phyloP scores from a whole-genome alignment of 2,329 filamentous ascomycete genomes.

The Westerdykella sp. region DNA sequence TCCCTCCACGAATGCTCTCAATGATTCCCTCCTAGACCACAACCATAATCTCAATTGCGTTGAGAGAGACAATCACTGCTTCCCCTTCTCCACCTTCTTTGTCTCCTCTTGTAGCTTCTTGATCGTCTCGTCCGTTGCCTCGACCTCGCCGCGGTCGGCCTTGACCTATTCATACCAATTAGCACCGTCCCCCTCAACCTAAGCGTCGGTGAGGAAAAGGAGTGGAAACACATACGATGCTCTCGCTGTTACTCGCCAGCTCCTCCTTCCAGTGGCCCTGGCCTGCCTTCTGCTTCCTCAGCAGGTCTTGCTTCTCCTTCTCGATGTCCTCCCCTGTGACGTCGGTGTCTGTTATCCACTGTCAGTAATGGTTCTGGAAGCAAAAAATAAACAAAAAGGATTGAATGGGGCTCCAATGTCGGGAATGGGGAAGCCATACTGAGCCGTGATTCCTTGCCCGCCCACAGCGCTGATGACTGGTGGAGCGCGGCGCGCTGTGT shows the following conservation, averaged over 20 bases:
- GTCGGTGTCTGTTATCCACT: slow-evolving; percentile 11
- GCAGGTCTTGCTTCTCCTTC: slow-evolving; percentile 38
- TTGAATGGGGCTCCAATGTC: neutral
- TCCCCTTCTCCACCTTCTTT: slow-evolving; percentile 28
- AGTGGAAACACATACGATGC: slow-evolving; percentile 24
- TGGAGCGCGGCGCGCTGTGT: slow-evolving; percentile 35
- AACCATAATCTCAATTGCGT: too few species aligned
- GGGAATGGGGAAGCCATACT: slow-evolving; percentile 30
- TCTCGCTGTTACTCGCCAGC: slow-evolving; percentile 41
- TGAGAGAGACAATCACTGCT: too few species aligned
- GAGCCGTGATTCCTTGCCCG: slow-evolving; percentile 42
- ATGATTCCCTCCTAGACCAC: too few species aligned
- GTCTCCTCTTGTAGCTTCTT: slow-evolving; percentile 44
- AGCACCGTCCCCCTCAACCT: neutral
- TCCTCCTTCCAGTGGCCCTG: slow-evolving; percentile 41
- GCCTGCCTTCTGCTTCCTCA: slow-evolving; percentile 41
- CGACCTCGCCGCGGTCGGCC: slow-evolving; percentile 40
- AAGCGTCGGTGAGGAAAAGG: neutral
- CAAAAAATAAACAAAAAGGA: neutral
- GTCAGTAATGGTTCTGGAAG: neutral
- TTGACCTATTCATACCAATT: slow-evolving; percentile 27
- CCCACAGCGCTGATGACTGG: slow-evolving; percentile 32
- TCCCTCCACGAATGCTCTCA: neutral
- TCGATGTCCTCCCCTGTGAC: slow-evolving; percentile 37
- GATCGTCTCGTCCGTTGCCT: slow-evolving; percentile 38